Evolutionary conservation across 1,284 basidiomycete genomes (phyloP), one percentile per base, ranked within the genome.

Genomic region (Blastosporella zonata): DNA sequence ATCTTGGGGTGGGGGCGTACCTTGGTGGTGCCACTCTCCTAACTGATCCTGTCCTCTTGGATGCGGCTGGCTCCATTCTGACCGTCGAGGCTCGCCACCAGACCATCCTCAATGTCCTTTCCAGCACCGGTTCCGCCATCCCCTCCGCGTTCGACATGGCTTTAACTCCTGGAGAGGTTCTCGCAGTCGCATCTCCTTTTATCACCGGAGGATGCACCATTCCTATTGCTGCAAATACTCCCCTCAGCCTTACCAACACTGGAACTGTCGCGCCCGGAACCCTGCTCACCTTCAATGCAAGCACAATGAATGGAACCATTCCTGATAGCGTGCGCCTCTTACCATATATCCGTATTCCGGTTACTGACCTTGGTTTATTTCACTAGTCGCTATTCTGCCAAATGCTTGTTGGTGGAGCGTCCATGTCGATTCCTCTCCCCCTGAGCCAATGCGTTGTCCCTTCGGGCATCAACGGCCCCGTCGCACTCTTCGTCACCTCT

Each of bases 31-130:
- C 85, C 6, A 73, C 78, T 46, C 76, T 87, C 45, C 60, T 91
- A 44, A 64, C 70, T 18, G 82, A 90, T 59, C 79, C 83, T n/a
- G 66, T 72, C 28, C 63, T 91, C 56, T 70, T 90, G 44, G 78
- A 78, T 45, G 77, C 81, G 23, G 89, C 89, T 41, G 90, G 77
- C 6, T 82, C 83, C 22, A 93, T 93, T 67, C 64, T 90, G 63
- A 88, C 90, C 29, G 74, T 88, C 45, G 90, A 93, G 64, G 85
- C 88, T 21, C 84, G 91, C 47, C 90, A 93, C 62, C 85, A 90
- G 64, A 84, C 82, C 3, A 67, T 91, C 29, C 72, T 91, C 36
- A 91, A 92, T 69, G 62, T 88, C 52, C 61, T 92, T 50, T 77
- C 74, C 49, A 74, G 69, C 23, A 64, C 72, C 48, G 84, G 79